phyloP scores from a whole-genome alignment of 108 stramenopile genomes.

The Seminavis robusta region DNA sequence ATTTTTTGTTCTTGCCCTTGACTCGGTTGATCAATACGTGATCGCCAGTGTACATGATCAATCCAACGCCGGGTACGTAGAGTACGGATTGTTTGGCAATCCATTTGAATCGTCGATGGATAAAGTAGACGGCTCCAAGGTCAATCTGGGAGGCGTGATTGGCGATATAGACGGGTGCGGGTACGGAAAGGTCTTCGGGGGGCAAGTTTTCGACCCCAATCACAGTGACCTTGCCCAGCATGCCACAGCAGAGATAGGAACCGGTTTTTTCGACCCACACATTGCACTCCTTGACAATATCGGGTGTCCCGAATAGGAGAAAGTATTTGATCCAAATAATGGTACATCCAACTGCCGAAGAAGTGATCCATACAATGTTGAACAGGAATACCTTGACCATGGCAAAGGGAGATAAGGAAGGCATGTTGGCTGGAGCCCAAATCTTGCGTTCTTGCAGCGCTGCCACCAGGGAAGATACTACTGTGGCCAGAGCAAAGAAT shows the following conservation, averaged over 20 bases:
- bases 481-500: no score
- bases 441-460: slow-evolving; percentile 71
- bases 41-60: slow-evolving; percentile 57
- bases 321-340: slow-evolving; percentile 41
- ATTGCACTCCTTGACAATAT: slow-evolving; percentile 29
- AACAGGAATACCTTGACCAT: slow-evolving; percentile 56
- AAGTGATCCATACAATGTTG: slow-evolving; percentile 68
- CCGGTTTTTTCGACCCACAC: slow-evolving; percentile 22
- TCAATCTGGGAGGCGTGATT: slow-evolving; percentile 84
- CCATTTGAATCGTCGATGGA: slow-evolving; percentile 64
- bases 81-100: slow-evolving; percentile 68
- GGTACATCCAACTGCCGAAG: slow-evolving; percentile 43
- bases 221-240: slow-evolving; percentile 4
- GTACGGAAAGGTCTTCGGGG: no score
- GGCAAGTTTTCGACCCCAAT: neutral
- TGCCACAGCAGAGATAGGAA: slow-evolving; percentile 19
- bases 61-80: slow-evolving; percentile 75
- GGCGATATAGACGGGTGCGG: slow-evolving; percentile 75
- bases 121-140: slow-evolving; percentile 56
- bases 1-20: slow-evolving; percentile 42
- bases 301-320: slow-evolving; percentile 14
- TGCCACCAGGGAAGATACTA: slow-evolving; percentile 19
- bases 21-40: slow-evolving; percentile 70
- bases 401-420: slow-evolving; percentile 49
- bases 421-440: slow-evolving; percentile 52